Evolutionary conservation across 495 filamentous ascomycete species (phyloP).

Genomic region (Pseudoneurospora amorphoporcata): DNA sequence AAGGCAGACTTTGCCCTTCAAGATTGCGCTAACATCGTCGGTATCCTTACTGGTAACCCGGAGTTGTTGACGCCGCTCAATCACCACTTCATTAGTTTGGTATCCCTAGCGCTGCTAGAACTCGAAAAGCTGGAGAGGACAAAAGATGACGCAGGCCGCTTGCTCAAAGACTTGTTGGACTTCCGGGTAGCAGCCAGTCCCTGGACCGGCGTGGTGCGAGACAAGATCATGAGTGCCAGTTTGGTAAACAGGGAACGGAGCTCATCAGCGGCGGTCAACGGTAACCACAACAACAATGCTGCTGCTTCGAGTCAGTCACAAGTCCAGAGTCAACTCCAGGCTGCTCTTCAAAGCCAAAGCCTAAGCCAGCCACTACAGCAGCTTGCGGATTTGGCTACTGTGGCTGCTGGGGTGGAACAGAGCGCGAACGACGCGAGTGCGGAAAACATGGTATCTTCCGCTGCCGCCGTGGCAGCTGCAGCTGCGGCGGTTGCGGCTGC

Average conservation of each 20-base stretch:
- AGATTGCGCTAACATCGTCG: slow-evolving; percentile 48
- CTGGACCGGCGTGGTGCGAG: slow-evolving; percentile 38
- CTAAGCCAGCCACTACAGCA: slow-evolving; percentile 36
- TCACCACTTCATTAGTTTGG: slow-evolving; percentile 62
- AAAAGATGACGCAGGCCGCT: slow-evolving; percentile 22
- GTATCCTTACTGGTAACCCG: slow-evolving; percentile 43
- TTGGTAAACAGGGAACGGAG: not conserved
- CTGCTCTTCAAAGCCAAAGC: not conserved
- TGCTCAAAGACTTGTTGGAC: slow-evolving; percentile 26
- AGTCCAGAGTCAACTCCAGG: slow-evolving; percentile 1
- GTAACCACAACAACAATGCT: not conserved
- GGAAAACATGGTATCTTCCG: slow-evolving; percentile 4
- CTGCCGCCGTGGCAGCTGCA: not conserved
- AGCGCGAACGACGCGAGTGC: slow-evolving; percentile 9
- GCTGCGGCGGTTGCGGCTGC: not conserved
- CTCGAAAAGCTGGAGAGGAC: slow-evolving; percentile 33
- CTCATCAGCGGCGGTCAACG: not conserved
- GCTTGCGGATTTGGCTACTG: slow-evolving; percentile 52
- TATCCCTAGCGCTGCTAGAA: slow-evolving; percentile 56
- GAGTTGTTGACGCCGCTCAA: slow-evolving; percentile 55
- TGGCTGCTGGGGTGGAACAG: slow-evolving; percentile 17
- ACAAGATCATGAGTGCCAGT: slow-evolving; percentile 31
- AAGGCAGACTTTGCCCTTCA: slow-evolving; percentile 43
- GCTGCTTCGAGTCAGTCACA: slow-evolving; percentile 17
- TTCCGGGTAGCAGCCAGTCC: slow-evolving; percentile 25